These are phyloP conservation scores for Phallus indusiatus DNA, from an alignment of 768 basidiomycete genomes.

Conservation along the genomic window DNA sequence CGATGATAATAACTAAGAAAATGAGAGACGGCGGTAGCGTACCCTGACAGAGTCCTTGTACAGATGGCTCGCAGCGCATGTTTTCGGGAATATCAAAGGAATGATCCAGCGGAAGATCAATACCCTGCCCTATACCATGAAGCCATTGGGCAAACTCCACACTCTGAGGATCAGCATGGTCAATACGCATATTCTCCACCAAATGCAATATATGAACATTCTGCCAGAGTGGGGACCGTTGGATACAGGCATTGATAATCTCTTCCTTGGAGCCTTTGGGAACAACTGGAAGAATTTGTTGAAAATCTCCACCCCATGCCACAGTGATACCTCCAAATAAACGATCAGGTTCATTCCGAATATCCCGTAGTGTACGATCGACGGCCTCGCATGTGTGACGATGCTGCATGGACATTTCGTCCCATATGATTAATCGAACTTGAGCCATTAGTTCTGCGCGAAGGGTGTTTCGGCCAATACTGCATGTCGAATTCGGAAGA, in stretches of 20 bases:
- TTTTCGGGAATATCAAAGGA: no score
- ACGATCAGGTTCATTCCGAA: constrained; percentile 15
- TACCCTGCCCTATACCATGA: no score
- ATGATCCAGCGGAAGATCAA: no score
- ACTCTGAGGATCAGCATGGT: constrained; percentile 17
- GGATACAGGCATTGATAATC: constrained; percentile 29
- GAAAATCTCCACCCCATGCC: constrained; percentile 44
- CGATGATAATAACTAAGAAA: no score
- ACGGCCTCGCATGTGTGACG: constrained; percentile 29
- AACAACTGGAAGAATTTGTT: constrained; percentile 36
- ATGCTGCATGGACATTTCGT: constrained; percentile 34
- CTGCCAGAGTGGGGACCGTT: constrained; percentile 30
- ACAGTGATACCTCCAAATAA: constrained; percentile 38
- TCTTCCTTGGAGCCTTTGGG: constrained; percentile 25
- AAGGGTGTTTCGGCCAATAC: constrained; percentile 23
- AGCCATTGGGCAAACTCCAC: no score
- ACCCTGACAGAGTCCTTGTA: no score
- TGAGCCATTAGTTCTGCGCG: constrained; percentile 24
- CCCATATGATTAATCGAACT: constrained; percentile 34
- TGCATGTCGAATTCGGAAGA: constrained; percentile 23
- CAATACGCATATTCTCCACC: constrained; percentile 33
- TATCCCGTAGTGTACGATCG: constrained; percentile 28
- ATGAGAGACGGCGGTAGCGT: no score
- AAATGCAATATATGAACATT: constrained; percentile 25
- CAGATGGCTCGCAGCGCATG: no score